Conservation (phyloP, 441 rosid species). For the Kokia cookei region DNA sequence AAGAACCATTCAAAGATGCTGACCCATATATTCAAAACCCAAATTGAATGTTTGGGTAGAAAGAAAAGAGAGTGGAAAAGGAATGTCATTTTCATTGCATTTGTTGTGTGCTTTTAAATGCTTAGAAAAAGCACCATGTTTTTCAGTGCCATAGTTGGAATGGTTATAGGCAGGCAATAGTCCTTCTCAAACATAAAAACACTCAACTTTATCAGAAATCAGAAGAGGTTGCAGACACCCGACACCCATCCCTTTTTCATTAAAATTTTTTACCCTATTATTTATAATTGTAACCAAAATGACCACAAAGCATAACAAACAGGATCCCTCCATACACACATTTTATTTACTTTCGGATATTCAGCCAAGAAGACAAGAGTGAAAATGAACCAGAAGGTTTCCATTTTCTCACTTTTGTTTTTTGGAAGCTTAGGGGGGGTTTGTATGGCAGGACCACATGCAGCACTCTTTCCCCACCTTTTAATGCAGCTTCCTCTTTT, state of each 20-base stretch:
- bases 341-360: not conserved
- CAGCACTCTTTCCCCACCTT: constrained; percentile 29
- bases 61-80: not conserved
- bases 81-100: constrained; percentile 32
- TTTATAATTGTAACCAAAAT: too few relatives aligned
- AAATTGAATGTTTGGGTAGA: constrained; percentile 12
- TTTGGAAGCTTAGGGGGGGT: not conserved
- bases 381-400: constrained; percentile 11
- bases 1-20: constrained; percentile 22
- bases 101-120: constrained; percentile 34
- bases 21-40: constrained; percentile 19
- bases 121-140: constrained; percentile 39
- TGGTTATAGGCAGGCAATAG: constrained; percentile 34
- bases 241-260: constrained; percentile 18
- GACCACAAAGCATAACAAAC: too few relatives aligned
- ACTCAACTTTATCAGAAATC: constrained; percentile 35
- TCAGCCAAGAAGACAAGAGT: constrained; percentile 8
- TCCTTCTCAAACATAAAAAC: constrained; percentile 36
- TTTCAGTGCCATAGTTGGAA: constrained; percentile 63
- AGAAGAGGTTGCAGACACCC: constrained; percentile 17
- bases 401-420: not conserved
- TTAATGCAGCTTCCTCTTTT: constrained; percentile 25
- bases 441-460: constrained; percentile 25
- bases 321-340: too few relatives aligned
- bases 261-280: not conserved